Percentiles rank a stretch among this genome's conserved stretches.
phyloP scores from a whole-genome alignment of 352 stramenopile genomes.

The Phytophthora colocasiae region DNA sequence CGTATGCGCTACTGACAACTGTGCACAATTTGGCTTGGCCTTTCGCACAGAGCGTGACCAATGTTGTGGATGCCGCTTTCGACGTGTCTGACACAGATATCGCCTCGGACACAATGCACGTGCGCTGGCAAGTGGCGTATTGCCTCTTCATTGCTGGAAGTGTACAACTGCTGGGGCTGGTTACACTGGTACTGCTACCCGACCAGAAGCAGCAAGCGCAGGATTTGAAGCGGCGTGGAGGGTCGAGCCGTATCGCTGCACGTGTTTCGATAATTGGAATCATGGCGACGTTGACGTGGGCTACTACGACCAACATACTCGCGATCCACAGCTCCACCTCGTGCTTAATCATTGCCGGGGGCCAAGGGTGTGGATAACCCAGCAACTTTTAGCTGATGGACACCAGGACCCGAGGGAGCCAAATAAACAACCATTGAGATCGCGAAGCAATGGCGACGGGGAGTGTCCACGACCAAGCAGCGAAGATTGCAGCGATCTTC shows the following conservation, averaged over 20 bases:
- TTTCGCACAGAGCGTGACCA: constrained; percentile 62
- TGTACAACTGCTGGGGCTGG: constrained; percentile 56
- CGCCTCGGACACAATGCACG: constrained; percentile 57
- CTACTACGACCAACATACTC: constrained; percentile 65
- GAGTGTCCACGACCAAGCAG: not conserved
- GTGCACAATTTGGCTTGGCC: constrained; percentile 68
- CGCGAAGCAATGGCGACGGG: not conserved
- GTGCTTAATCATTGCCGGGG: constrained; percentile 70
- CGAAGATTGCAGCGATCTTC: not conserved
- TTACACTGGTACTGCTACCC: constrained; percentile 60
- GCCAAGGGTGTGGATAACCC: constrained; percentile 46
- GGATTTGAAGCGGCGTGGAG: constrained; percentile 62
- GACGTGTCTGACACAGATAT: constrained; percentile 67
- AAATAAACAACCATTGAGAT: not conserved
- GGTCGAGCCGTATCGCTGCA: constrained; percentile 53
- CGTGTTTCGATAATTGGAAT: constrained; percentile 47
- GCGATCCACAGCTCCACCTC: constrained; percentile 68
- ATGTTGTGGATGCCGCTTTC: constrained; percentile 63
- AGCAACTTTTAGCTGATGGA: not conserved
- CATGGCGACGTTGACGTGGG: constrained; percentile 50
- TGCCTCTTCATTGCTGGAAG: constrained; percentile 58
- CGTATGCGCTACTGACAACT: constrained; percentile 71
- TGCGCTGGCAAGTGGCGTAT: constrained; percentile 67
- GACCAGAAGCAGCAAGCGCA: constrained; percentile 70
- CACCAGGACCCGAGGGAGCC: constrained; percentile 1